Base-by-base conservation (phyloP, 768 basidiomycete genomes). In the Lyophyllum atratum region DNA sequence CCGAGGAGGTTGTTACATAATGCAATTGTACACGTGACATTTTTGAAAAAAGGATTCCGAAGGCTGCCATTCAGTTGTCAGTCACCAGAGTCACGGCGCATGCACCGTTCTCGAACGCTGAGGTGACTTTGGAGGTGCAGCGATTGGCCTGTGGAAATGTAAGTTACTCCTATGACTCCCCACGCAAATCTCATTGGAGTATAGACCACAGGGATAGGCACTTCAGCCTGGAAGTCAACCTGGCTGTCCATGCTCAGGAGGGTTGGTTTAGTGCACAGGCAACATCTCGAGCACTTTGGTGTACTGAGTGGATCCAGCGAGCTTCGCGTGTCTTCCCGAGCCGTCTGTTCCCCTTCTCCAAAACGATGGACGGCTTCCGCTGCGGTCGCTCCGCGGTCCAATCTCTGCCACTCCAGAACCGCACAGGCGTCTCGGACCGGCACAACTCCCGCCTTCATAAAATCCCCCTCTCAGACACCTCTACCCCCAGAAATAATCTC, bases 161-260 rank as follows among this genome's bases (percentile, higher is more conserved):
- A 52, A 34, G 63, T 44, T 26, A 40, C n/a, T 12, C 22, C 2
- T 46, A 40, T 4, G 6, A 17, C 0, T 4, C 22, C 31, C n/a
- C 4, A 17, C 11, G 34, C 34, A 55, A 22, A 28, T 49, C 52
- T 25, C 9, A 31, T 31, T 22, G 31, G 4, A 34, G 15, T 11
- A 21, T 12, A 49, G 56, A 52, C 59, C 55, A 44, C 47, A 52
- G 54, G 50, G 50, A 48, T 43, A 24, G 33, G 58, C 59, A 46
- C 54, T 31, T 52, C 61, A 62, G 60, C 50, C 61, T 70, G 70
- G 66, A 69, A 64, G 50, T 59, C 66, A 59, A 34, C 62, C 79
- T 78, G 79, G 77, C 80, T 84, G 85, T 85, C 83, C 83, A 90
- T 90, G 87, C 86, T 85, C 74, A 84, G 81, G 83, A 82, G 81